phyloP scores from a whole-genome alignment of 177 flowering plant species.

The Vitis hybrid region DNA sequence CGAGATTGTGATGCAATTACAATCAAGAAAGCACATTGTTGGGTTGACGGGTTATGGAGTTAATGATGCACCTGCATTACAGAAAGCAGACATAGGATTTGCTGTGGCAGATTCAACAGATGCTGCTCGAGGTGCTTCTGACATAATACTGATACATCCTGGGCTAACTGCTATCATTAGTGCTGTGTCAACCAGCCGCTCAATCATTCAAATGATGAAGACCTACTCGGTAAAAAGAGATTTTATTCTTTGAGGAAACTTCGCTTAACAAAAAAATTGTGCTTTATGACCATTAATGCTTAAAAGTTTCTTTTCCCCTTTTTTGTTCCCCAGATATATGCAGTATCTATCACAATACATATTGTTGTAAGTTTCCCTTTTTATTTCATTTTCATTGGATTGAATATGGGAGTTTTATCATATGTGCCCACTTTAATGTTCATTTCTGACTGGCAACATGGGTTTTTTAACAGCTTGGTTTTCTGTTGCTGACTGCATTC shows the following conservation, averaged over 20 bases:
- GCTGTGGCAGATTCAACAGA: too few relatives aligned
- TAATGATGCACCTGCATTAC: neutral
- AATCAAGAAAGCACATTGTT: slow-evolving; percentile 13
- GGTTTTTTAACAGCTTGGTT: slow-evolving; percentile 1
- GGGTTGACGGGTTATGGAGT: slow-evolving; percentile 25
- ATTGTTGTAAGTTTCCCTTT: slow-evolving; percentile 5
- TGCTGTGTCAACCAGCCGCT: slow-evolving; percentile 10
- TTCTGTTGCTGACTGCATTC: slow-evolving; percentile 2
- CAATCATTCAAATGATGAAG: neutral
- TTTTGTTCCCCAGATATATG: slow-evolving; percentile 15
- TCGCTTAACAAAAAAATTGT: too few relatives aligned
- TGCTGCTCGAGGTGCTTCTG: too few relatives aligned
- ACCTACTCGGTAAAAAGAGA: neutral
- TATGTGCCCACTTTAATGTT: too few relatives aligned
- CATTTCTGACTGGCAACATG: too few relatives aligned
- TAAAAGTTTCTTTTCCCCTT: neutral
- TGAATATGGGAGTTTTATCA: too few relatives aligned
- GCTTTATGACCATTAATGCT: neutral
- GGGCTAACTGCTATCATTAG: slow-evolving; percentile 14
- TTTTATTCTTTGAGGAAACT: too few relatives aligned
- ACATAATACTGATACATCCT: too few relatives aligned
- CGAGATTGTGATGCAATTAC: slow-evolving; percentile 11
- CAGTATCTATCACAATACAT: slow-evolving; percentile 22
- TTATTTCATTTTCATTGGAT: too few relatives aligned
- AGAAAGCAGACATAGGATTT: too few relatives aligned